These are phyloP conservation scores for Cucurbita ficifolia DNA, from an alignment of 306 rosid species.

Conservation along the genomic window DNA sequence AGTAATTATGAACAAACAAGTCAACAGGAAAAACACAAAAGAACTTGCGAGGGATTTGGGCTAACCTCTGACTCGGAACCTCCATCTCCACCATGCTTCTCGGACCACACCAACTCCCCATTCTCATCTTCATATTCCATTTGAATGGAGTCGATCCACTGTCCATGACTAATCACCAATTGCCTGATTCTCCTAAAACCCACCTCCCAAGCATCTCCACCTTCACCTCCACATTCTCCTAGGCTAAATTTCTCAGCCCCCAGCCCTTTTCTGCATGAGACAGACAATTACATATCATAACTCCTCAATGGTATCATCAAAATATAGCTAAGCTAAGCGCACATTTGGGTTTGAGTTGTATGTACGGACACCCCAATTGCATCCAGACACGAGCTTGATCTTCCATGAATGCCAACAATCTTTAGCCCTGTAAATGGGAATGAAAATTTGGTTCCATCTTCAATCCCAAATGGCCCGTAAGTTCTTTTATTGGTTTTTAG, in stretches of 20 bases:
- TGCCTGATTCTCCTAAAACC: not conserved
- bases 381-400: not conserved
- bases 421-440: not conserved
- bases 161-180: not conserved
- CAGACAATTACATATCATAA: not conserved
- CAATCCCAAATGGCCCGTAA: not conserved
- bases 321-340: not conserved
- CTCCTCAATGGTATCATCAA: not conserved
- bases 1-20: not conserved
- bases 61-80: not conserved
- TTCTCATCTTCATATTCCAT: not conserved
- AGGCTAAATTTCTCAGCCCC: not conserved
- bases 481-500: not conserved
- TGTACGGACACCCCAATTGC: not conserved
- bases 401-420: not conserved
- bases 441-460: not conserved
- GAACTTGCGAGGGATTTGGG: not conserved
- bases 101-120: not conserved
- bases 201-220: not conserved
- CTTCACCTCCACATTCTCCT: not conserved
- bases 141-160: not conserved
- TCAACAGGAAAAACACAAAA: not conserved
- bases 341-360: not conserved
- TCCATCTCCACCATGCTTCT: constrained; percentile 2
- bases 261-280: not conserved